Percentiles rank a stretch among this genome's conserved stretches.
Conservation (phyloP, 345 rosid species). For the Murraya koenigii region DNA sequence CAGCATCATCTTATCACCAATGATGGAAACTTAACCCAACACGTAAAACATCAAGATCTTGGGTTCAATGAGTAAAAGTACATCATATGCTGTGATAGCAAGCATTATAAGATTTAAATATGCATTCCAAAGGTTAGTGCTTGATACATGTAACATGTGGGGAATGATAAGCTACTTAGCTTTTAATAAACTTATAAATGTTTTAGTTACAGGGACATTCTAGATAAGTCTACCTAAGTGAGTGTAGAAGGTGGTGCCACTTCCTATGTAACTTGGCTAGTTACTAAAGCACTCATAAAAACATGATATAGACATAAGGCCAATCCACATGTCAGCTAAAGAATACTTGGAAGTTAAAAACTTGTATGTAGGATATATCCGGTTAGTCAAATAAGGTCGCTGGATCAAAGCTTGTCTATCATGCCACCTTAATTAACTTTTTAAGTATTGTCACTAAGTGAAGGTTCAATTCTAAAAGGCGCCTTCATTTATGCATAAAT, state of each 20-base stretch:
- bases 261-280: too few relatives aligned
- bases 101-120: not conserved
- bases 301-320: too few relatives aligned
- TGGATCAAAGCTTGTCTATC: not conserved
- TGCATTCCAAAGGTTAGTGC: accelerated
- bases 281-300: too few relatives aligned
- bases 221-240: too few relatives aligned
- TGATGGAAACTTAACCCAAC: not conserved
- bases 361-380: not conserved
- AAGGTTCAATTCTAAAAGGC: too few relatives aligned
- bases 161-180: not conserved
- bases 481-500: too few relatives aligned
- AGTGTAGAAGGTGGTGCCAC: too few relatives aligned
- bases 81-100: not conserved
- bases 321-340: not conserved
- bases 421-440: not conserved
- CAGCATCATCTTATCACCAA: not conserved
- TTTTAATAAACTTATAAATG: not conserved
- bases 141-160: not conserved
- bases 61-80: not conserved
- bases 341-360: not conserved
- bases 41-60: not conserved
- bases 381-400: not conserved
- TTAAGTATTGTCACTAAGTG: too few relatives aligned
- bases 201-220: not conserved